These are phyloP conservation scores for Boletus tomentosulus DNA, from an alignment of 768 basidiomycete genomes.

Conservation along the genomic window DNA sequence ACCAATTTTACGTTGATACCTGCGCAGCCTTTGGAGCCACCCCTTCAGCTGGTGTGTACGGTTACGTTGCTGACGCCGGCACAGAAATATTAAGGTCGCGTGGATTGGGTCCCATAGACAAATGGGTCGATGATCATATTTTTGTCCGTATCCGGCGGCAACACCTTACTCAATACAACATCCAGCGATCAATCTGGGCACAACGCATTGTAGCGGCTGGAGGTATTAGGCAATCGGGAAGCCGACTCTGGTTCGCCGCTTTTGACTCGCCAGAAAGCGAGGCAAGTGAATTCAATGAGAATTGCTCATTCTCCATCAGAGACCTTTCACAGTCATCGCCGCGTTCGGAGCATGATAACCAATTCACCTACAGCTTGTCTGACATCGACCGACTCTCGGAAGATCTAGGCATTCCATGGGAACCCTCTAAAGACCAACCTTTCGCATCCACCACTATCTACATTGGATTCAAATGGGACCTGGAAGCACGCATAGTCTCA, in stretches of 20 bases:
- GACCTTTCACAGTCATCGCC: not conserved
- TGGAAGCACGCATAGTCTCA: constrained; percentile 16
- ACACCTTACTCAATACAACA: not conserved
- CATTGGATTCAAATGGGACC: constrained; percentile 36
- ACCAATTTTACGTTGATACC: not conserved
- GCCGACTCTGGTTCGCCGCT: not conserved
- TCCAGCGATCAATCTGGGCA: no score
- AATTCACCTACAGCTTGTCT: not conserved
- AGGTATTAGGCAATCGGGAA: not conserved
- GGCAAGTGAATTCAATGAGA: constrained; percentile 4
- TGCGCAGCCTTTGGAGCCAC: not conserved
- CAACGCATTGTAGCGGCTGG: no score
- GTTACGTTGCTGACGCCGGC: constrained; percentile 3
- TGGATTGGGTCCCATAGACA: no score
- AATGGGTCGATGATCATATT: constrained; percentile 5
- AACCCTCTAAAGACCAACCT: constrained; percentile 6
- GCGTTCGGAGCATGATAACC: not conserved
- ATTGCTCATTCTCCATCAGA: not conserved
- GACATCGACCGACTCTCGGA: not conserved
- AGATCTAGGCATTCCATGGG: constrained; percentile 4
- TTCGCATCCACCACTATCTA: not conserved
- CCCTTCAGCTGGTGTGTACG: not conserved
- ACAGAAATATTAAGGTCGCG: not conserved
- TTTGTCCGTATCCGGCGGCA: not conserved
- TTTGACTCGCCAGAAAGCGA: not conserved